These are phyloP conservation scores for Pouteria campechiana DNA, from an alignment of 179 eudicot genomes.

Conservation along the genomic window DNA sequence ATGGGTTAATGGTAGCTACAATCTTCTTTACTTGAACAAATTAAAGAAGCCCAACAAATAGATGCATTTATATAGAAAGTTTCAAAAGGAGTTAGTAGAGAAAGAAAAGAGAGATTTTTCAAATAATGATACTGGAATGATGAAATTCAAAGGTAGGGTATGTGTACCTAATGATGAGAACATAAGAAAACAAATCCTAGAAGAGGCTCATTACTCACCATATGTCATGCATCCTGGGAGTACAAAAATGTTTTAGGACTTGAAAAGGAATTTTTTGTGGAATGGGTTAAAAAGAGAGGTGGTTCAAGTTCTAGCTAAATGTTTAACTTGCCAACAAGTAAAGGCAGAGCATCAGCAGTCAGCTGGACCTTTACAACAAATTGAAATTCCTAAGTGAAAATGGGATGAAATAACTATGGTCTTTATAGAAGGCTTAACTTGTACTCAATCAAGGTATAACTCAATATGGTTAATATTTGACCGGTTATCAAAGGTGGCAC, in stretches of 20 bases:
- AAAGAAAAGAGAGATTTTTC: neutral
- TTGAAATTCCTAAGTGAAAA: neutral
- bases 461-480: neutral
- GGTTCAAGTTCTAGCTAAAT: neutral
- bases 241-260: constrained; percentile 2
- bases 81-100: neutral
- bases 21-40: neutral
- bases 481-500: constrained; percentile 3
- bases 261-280: constrained; percentile 1
- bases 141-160: neutral
- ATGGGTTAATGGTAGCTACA: too few relatives aligned
- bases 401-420: constrained; percentile 1
- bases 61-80: neutral
- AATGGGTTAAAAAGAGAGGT: neutral
- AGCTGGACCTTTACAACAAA: neutral
- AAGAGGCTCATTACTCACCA: constrained; percentile 1
- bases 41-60: neutral
- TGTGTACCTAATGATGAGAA: neutral
- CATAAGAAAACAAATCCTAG: neutral
- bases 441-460: neutral
- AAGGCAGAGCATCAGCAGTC: constrained; percentile 1
- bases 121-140: neutral
- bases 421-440: neutral
- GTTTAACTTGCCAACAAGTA: constrained; percentile 2
- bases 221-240: neutral